Evolutionary conservation across 805 yeast species (phyloP), one percentile per base, ranked within the genome.

Genomic region (Pichia kluyveri): DNA sequence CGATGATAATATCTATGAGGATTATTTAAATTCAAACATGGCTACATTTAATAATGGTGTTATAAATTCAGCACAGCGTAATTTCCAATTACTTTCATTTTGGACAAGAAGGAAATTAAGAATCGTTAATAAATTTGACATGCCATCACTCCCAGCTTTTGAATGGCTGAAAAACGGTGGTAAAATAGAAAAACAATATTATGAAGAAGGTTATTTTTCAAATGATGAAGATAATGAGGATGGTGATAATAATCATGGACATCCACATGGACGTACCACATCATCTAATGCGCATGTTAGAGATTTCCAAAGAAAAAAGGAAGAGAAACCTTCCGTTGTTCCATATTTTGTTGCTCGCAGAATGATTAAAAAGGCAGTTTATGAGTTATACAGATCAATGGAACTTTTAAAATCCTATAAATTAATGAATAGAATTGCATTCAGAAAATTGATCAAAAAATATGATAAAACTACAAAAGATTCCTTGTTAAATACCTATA

Each of bases 401-500:
- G 86, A 85, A 50, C 71, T 86, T 36, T 66, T 86, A 44, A 77
- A 77, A 53, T 82, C 86, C 0, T 93, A 81, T 62, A 73, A 86
- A 54, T 70, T 82, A 43, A 65, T 90, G 56, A 93, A 93, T 65
- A 73, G 89, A 31, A 89, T 96, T 0, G 99, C 95, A 0, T 80
- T 90, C 58, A 76, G 96, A 45, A 93, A 93, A 59, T 81, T 93
- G 58, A 72, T 88, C 50, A 93, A 93, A 60, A 93, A 93, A 63
- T 90, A 79, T 61, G 99, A 93, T 65, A 93, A 93, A 59, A 72
- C 82, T 5, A 72, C 82, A 2, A 60, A 69, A 12, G 68, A 77
- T 10, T 55, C 68, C 1, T 54, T 73, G 5, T 69, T 78, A 12
- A 62, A 67, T 0, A 52, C 61, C 3, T 87, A 79, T 59, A 72